A percentile compares a stretch with the other conserved stretches of the same genome.
Conservation (phyloP, 2,329 filamentous ascomycete genomes). For the Capronia coronata region DNA sequence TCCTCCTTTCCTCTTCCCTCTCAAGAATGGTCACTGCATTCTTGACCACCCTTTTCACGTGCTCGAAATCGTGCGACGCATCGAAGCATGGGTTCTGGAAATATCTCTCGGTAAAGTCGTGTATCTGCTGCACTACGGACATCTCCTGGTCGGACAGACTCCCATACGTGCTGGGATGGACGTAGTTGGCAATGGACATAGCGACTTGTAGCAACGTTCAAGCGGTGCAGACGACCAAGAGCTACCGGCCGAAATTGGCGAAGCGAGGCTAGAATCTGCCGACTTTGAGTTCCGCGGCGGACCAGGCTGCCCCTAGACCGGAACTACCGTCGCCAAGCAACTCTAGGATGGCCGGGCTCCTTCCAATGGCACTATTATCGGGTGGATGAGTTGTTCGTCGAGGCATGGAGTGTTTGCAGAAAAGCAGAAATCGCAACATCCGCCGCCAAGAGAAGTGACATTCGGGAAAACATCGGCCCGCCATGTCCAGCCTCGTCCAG, state of each 20-base stretch:
- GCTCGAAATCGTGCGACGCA: conserved; percentile 78
- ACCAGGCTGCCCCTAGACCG: background rate
- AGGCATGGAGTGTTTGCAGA: background rate
- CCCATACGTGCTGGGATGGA: conserved; percentile 22
- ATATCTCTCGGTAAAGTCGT: conserved; percentile 24
- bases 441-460: background rate
- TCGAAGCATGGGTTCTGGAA: conserved; percentile 44
- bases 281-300: background rate
- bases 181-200: conserved; percentile 11
- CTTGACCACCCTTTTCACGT: conserved; percentile 73
- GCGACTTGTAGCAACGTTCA: background rate
- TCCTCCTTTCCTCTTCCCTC: conserved; percentile 36
- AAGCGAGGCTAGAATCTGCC: background rate
- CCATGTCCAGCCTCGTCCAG: background rate
- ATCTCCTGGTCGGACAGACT: conserved; percentile 24
- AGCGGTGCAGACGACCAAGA: too few species aligned
- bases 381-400: background rate
- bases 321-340: too few species aligned
- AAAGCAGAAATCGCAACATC: background rate
- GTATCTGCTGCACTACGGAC: conserved; percentile 18
- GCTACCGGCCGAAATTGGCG: background rate
- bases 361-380: background rate
- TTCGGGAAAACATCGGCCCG: background rate
- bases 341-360: background rate
- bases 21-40: conserved; percentile 61